phyloP scores from a whole-genome alignment of 495 filamentous ascomycete genomes.

The Chaetomium cochliodes region DNA sequence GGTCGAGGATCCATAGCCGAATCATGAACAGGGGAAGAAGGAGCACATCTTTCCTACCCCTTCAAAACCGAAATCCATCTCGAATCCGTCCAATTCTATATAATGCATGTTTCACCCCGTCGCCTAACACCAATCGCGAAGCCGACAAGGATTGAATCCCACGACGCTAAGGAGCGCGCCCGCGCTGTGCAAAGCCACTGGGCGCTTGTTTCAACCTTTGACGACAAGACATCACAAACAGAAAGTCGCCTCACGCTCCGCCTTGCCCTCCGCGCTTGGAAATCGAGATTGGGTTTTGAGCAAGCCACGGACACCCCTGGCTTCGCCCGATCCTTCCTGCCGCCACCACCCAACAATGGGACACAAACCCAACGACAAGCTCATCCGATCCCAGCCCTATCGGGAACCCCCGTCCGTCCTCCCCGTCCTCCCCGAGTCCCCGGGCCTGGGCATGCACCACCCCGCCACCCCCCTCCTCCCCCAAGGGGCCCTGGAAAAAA shows the following conservation, averaged over 20 bases:
- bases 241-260: not conserved
- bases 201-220: conserved; percentile 7
- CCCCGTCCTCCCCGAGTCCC: not conserved
- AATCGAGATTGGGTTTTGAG: not conserved
- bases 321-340: not conserved
- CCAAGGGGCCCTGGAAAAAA: too few species aligned
- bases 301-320: not conserved
- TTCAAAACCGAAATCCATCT: not conserved
- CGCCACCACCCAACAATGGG: not conserved
- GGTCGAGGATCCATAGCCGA: not conserved
- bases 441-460: not conserved
- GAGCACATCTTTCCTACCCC: not conserved
- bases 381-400: not conserved
- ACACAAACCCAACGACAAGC: not conserved
- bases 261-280: not conserved
- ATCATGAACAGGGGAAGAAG: not conserved
- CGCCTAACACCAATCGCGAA: not conserved
- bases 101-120: not conserved
- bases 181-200: not conserved
- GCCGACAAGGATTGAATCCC: not conserved
- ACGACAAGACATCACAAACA: not conserved
- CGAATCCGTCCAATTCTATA: not conserved
- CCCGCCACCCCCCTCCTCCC: too few species aligned
- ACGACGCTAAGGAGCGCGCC: not conserved
- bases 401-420: not conserved